Conservation (phyloP, 83 land plant genomes). For the Picea mariana region DNA sequence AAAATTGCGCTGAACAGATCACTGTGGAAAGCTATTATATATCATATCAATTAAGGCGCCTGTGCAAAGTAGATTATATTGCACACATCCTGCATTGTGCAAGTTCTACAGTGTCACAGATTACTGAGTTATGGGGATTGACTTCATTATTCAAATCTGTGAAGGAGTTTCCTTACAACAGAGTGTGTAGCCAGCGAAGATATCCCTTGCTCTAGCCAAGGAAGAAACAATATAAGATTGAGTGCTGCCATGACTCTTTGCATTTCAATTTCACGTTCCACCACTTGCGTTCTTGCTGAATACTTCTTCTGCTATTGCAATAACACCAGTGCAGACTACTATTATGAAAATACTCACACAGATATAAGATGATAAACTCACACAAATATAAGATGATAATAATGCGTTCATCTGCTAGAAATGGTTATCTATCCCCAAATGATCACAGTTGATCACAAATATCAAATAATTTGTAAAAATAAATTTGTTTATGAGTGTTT, state of each 20-base stretch:
- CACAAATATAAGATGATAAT: too few species aligned
- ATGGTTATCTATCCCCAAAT: neutral
- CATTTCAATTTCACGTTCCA: neutral
- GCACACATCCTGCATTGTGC: neutral
- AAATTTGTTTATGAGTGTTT: too few species aligned
- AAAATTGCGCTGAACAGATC: too few species aligned
- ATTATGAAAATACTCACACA: neutral
- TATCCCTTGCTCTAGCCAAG: neutral
- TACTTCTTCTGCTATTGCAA: neutral
- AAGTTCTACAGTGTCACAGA: neutral
- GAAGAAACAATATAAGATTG: neutral
- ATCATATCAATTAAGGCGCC: too few species aligned
- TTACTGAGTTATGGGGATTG: neutral
- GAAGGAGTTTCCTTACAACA: neutral
- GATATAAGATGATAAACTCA: too few species aligned
- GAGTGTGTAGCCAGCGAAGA: neutral
- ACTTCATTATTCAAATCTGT: neutral
- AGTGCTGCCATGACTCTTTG: neutral
- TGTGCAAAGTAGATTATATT: neutral
- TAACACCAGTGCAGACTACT: neutral
- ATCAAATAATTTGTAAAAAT: too few species aligned
- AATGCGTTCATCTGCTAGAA: neutral
- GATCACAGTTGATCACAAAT: neutral
- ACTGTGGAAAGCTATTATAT: too few species aligned
- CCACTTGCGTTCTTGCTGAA: neutral